These are phyloP conservation scores for Diaporthe eres DNA, from an alignment of 2,329 filamentous ascomycete genomes.

Conservation along the genomic window DNA sequence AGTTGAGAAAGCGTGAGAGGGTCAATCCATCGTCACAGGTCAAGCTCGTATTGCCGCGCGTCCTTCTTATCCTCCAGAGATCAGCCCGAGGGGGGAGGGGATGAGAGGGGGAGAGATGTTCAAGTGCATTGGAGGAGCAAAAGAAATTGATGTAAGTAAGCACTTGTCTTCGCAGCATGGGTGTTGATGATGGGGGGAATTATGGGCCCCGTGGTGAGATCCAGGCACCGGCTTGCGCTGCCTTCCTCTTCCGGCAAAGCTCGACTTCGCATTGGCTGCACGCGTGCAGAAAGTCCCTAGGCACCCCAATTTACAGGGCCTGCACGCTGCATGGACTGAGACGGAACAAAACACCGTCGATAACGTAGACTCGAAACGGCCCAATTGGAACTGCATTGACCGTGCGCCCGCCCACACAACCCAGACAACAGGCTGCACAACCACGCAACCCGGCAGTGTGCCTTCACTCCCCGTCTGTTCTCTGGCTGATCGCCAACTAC, in stretches of 20 bases:
- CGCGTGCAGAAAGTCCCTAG: neutral
- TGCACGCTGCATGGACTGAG: neutral
- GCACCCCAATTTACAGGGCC: neutral
- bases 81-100: slow-evolving; percentile 5
- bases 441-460: neutral
- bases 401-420: neutral
- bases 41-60: neutral
- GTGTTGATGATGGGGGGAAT: neutral
- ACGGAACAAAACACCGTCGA: slow-evolving; percentile 22
- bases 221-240: slow-evolving; percentile 29
- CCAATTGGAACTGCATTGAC: neutral
- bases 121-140: neutral
- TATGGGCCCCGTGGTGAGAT: slow-evolving; percentile 1
- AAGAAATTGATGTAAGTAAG: neutral
- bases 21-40: neutral
- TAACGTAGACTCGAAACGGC: neutral
- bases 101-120: neutral
- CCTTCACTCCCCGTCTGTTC: neutral
- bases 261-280: slow-evolving; percentile 27
- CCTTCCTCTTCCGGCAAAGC: slow-evolving; percentile 39
- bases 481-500: neutral
- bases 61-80: slow-evolving; percentile 9
- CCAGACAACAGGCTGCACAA: neutral
- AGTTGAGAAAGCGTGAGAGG: neutral
- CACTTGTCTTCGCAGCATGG: slow-evolving; percentile 6